Conservation (phyloP, 495 filamentous ascomycete species). For the Sporormia fimetaria region DNA sequence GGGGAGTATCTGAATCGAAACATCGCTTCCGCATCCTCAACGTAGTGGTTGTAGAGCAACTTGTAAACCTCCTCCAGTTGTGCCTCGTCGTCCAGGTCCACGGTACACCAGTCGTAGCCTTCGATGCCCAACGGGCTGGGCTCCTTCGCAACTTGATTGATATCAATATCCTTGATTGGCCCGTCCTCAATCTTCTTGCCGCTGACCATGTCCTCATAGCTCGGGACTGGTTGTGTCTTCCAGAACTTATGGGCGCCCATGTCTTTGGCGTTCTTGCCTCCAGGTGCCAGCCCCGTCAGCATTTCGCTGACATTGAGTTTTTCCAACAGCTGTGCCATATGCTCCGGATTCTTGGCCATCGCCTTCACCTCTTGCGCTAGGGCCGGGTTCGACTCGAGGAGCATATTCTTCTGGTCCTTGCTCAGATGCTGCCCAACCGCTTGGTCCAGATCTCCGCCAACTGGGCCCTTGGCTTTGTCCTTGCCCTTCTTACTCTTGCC, state of each 20-base stretch:
- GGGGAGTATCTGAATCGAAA: constrained; percentile 92
- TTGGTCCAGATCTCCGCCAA: too few relatives aligned
- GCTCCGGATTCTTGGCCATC: constrained; percentile 27
- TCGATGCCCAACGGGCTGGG: constrained; percentile 51
- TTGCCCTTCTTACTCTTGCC: constrained; percentile 14
- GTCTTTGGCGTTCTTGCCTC: constrained; percentile 83
- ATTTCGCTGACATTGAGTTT: constrained; percentile 66
- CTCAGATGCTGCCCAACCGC: constrained; percentile 21
- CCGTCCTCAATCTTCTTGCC: constrained; percentile 41
- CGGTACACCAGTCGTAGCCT: constrained; percentile 89
- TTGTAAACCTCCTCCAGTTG: constrained; percentile 79
- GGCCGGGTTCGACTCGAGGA: constrained; percentile 51
- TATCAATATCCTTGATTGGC: constrained; percentile 58
- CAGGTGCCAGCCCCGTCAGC: constrained; percentile 62
- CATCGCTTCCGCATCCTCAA: constrained; percentile 92
- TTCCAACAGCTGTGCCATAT: constrained; percentile 51
- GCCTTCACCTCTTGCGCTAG: constrained; percentile 43
- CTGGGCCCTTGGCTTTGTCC: too few relatives aligned
- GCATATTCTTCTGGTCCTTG: constrained; percentile 29
- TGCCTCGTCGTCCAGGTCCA: constrained; percentile 62
- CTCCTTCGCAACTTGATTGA: constrained; percentile 61
- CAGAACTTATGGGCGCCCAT: constrained; percentile 98
- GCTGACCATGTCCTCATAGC: constrained; percentile 40
- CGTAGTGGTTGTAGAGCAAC: constrained; percentile 81
- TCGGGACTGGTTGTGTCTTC: constrained; percentile 89